Evolutionary conservation across 202 grass and related monocot species (phyloP), one percentile per base, ranked within the genome.

Genomic region (Schoenoplectus tabernaemontani): DNA sequence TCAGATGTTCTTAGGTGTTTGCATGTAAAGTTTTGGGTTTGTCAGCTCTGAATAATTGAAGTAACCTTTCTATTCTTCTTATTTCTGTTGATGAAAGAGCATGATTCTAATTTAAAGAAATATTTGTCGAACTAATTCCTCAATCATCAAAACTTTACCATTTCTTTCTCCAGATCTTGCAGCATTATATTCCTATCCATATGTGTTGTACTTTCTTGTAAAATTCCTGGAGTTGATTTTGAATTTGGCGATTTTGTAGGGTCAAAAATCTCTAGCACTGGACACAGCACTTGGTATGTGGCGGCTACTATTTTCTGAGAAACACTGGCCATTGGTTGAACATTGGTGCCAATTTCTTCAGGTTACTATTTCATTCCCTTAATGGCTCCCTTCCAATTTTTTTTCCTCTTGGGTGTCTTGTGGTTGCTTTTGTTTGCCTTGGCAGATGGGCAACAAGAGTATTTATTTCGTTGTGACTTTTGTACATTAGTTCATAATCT

Each of bases 221-320:
- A 72, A 22, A 38, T 70, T 77, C 44, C 16, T 4, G 24, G 32
- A 54, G 65, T 57, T 70, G 33, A 84, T 44, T 58, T 50, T 70
- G 54, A 70, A 61, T 78, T 48, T 80, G n/a, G 33, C 11, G n/a
- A 65, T 16, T 73, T 86, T 87, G 59, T 72, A 99, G 96, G 96
- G 96, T 68, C 90, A 99, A 87, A 99, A 99, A 88, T 96, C 96
- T 81, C 88, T 99, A 33, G 87, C 92, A 78, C 69, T 99, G 59
- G 96, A 99, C 59, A 99, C 96, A 58, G 92, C 96, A 75, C 84
- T 99, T 88, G 96, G 96, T 82, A 99, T 99, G 96, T 99, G 96
- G 96, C 90, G 60, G 78, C 80, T 99, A 78, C 64, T 99, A 15
- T 99, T 96, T 88, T 92, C 90, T 59, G 96, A 96, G 81, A 92